Conservation (phyloP, 257 asterid species). For the Salvia splendens region DNA sequence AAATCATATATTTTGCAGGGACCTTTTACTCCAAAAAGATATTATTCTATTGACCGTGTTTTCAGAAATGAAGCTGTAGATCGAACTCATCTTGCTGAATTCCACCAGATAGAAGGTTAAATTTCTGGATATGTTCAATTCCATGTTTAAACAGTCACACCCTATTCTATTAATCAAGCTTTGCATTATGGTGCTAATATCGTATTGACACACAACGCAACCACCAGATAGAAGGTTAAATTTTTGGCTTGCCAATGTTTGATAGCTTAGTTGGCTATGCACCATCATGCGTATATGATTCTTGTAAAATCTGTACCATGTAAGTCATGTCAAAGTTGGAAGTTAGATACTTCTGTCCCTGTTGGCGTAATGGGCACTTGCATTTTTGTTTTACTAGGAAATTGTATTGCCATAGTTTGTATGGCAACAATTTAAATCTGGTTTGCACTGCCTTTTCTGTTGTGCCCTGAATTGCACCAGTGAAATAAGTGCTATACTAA, state of each 20-base stretch:
- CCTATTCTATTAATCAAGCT: neutral
- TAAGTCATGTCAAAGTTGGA: neutral
- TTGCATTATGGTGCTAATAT: neutral
- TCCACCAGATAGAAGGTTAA: slow-evolving; percentile 97
- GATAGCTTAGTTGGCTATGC: slow-evolving; percentile 12
- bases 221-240: no score
- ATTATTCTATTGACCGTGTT: slow-evolving; percentile 95
- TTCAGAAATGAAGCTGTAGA: slow-evolving; percentile 99
- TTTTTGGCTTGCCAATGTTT: neutral
- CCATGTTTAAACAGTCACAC: neutral
- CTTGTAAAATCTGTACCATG: neutral
- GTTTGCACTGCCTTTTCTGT: neutral
- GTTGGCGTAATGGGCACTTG: neutral
- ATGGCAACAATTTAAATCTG: slow-evolving; percentile 4
- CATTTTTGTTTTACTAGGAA: slow-evolving; percentile 11
- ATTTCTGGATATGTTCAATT: slow-evolving; percentile 15
- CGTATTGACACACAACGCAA: neutral
- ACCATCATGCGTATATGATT: neutral
- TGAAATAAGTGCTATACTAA: neutral
- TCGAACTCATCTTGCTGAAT: slow-evolving; percentile 97
- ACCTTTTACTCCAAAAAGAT: slow-evolving; percentile 79
- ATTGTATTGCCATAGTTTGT: neutral
- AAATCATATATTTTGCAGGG: slow-evolving; percentile 42
- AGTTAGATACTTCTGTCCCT: neutral
- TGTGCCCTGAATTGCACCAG: neutral